Evolutionary conservation across 2,329 filamentous ascomycete species (phyloP), one percentile per base, ranked within the genome.

Genomic region (Didymella pinodella): DNA sequence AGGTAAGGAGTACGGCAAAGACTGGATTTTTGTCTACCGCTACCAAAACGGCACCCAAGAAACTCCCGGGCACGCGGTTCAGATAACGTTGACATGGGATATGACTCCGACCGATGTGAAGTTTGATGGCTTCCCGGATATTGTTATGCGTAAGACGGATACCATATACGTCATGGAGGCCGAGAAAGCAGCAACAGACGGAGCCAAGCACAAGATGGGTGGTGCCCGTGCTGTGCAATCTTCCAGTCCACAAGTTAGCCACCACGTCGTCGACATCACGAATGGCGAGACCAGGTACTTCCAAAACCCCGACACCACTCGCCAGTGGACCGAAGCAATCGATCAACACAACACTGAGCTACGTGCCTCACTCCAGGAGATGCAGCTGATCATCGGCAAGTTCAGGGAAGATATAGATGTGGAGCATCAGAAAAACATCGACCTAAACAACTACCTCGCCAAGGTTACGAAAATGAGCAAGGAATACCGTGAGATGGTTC

Each of bases 11-110:
- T 63, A 53, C 32, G 62, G 60, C 7, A 34, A 48, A 7, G 57
- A 67, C 43, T 63, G 56, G 57, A 25, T 46, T 2, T 63, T 65
- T 41, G 45, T 66, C 28, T 66, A 60, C 52, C 52, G 46, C 47
- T 64, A 60, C 16, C 31, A 22, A 31, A 41, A 49, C 2, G 32
- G 50, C 18, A 45, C 38, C 8, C 11, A 28, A 7, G 4, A 51
- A 1, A 28, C 59, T 18, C 40, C 28, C 2, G 8, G 32, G 20
- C 22, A 40, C 7, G 18, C 48, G 2, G 43, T 29, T 6, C 55
- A 50, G 36, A 55, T 63, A 7, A 57, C 56, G 7, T 45, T 67
- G 46, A 45, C 54, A 2, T 65, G 61, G 44, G 25, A 63, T 38
- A 63, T 63, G 59, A 66, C 52, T 3, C 64, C 64, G 0, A 29